Percentiles rank a stretch among this genome's conserved stretches.
phyloP scores from a whole-genome alignment of 1,284 basidiomycete genomes.

The Agaricales sp. region DNA sequence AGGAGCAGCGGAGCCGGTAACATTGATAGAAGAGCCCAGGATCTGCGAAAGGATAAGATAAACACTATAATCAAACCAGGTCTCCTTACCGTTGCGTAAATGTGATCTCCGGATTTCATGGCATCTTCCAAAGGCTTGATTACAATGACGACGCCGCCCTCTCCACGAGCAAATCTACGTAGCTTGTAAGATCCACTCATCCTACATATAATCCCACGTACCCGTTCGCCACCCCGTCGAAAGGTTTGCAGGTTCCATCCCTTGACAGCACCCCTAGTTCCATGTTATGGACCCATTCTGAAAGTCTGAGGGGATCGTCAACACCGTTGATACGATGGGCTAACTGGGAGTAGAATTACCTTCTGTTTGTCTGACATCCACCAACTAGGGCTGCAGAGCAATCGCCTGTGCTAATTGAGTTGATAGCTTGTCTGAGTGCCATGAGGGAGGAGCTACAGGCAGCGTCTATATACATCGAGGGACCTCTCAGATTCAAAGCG shows the following conservation, averaged over 20 bases:
- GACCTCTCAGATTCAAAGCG: slow-evolving; percentile 34
- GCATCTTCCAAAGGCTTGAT: slow-evolving; percentile 22
- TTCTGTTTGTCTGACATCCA: slow-evolving; percentile 28
- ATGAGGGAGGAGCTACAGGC: slow-evolving; percentile 38
- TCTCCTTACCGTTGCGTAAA: slow-evolving; percentile 22
- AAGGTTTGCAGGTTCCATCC: slow-evolving; percentile 38
- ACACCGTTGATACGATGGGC: not conserved
- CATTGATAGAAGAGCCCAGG: slow-evolving; percentile 28
- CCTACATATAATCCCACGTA: slow-evolving; percentile 14
- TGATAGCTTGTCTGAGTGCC: slow-evolving; percentile 37
- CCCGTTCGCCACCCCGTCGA: slow-evolving; percentile 37
- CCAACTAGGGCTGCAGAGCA: slow-evolving; percentile 39
- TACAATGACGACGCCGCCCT: slow-evolving; percentile 21
- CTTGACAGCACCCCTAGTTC: slow-evolving; percentile 26
- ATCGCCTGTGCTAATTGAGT: slow-evolving; percentile 31
- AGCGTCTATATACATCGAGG: slow-evolving; percentile 37
- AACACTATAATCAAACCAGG: not conserved
- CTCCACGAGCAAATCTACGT: slow-evolving; percentile 22
- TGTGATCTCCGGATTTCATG: slow-evolving; percentile 19
- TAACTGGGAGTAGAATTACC: slow-evolving; percentile 1
- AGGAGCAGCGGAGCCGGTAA: slow-evolving; percentile 25
- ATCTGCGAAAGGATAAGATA: slow-evolving; percentile 18
- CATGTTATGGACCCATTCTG: slow-evolving; percentile 23
- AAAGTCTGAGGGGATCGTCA: slow-evolving; percentile 15
- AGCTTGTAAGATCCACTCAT: not conserved